Base-by-base conservation (phyloP, 1,139 yeast species). In the Blastobotrys indianensis region DNA sequence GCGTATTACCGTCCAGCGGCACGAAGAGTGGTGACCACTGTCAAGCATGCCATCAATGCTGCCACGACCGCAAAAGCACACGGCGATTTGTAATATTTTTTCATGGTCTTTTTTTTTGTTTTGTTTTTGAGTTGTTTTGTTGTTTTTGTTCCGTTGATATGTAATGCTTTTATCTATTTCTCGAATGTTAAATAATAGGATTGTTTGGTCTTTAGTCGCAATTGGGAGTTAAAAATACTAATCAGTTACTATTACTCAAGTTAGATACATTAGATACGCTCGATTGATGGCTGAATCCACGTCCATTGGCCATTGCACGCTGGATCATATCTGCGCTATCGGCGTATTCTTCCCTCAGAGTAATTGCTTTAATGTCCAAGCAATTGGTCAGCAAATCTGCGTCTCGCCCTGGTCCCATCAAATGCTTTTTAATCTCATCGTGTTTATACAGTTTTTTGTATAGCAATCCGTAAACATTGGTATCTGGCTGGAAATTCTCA, bases 401-500 rank as follows among this genome's bases (percentile, higher is more conserved):
- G 17, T 44, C 43, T 6, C 46, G 39, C 7, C 46, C 46, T 4
- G 42, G 40, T 2, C 46, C 46, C 41, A 39, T 39, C 28, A 44
- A 31, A 23, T 39, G 42, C 31, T 44, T 35, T 28, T 44, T 44
- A 4, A 39, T 35, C 32, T 44, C 42, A 13, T 44, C 46, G 31
- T 44, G 42, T 16, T 39, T 39, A 15, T 39, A 39, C 29, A 44
- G 36, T 10, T 42, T 34, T 17, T 44, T 44, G 32, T 44, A 44
- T 11, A 44, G 23, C 20, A 44, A 28, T 8, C 46, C 46, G 17
- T 33, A 44, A 10, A 44, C 42, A 17, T 44, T 44, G 3, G 43
- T 44, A 10, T 42, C 46, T n/a, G 32, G 25, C 32, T 44, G 39
- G 32, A 44, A 44, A 17, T 44, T 42, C n/a, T 44, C 46, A 39